Conservation (phyloP, 768 basidiomycete species). For the Termitomyces sp. region DNA sequence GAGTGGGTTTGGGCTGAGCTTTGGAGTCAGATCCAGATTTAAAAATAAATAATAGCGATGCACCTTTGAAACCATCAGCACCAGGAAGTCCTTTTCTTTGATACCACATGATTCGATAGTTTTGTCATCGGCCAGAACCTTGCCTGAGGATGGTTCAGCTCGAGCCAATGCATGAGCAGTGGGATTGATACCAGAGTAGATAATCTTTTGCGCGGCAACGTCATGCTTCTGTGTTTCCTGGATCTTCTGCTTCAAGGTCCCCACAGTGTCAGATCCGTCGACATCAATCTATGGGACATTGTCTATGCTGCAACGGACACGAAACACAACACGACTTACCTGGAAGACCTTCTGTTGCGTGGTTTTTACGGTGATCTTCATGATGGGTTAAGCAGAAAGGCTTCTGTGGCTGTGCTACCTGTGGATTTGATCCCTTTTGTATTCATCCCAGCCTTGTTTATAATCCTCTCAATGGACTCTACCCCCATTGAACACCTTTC, state of each 20-base stretch:
- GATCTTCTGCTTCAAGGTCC: slow-evolving; percentile 82
- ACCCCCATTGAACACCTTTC: slow-evolving; percentile 18
- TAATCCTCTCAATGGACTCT: slow-evolving; percentile 3
- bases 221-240: slow-evolving; percentile 69
- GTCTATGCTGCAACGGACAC: background rate
- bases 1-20: slow-evolving; percentile 21
- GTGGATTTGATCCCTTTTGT: slow-evolving; percentile 2
- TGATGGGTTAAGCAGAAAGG: slow-evolving; percentile 31
- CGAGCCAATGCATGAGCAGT: background rate
- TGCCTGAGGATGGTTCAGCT: slow-evolving; percentile 49
- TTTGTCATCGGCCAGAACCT: slow-evolving; percentile 87
- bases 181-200: slow-evolving; percentile 74
- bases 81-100: slow-evolving; percentile 98
- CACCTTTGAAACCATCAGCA: slow-evolving; percentile 99
- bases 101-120: slow-evolving; percentile 84
- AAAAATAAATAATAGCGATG: slow-evolving; percentile 11
- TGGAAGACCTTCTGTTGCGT: slow-evolving; percentile 91
- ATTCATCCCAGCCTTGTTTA: background rate
- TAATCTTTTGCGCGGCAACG: slow-evolving; percentile 81
- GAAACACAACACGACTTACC: slow-evolving; percentile 33
- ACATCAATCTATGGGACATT: slow-evolving; percentile 61
- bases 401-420: slow-evolving; percentile 9
- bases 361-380: slow-evolving; percentile 96
- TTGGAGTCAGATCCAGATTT: slow-evolving; percentile 22
- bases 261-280: slow-evolving; percentile 73